Evolutionary conservation across 2,329 filamentous ascomycete genomes (phyloP), one percentile per base, ranked within the genome.

Genomic region (Mariannaea sp.): DNA sequence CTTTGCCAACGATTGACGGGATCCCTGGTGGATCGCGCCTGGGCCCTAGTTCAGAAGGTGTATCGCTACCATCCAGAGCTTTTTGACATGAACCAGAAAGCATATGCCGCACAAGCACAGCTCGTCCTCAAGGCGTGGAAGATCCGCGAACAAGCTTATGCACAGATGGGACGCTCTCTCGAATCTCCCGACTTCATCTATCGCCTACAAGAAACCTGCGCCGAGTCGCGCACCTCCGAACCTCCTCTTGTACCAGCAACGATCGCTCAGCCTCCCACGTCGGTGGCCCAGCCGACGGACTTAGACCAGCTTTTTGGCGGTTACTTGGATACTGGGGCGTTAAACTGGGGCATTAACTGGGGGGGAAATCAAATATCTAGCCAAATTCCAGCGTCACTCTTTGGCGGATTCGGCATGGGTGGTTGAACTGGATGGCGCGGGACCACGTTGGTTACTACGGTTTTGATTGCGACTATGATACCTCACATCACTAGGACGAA

Each of bases 81-180:
- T 3, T 75, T 74, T 45, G 79, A 83, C 61, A 68, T 77, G 61
- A 68, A 73, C 4, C 72, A 74, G 49, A 81, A 77, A 60, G 65
- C 70, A 10, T 73, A 80, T 53, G 60, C 70, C 2, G 70, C 73
- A 1, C 73, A 82, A 16, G 80, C 76, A 2, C 70, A 77, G 16
- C 76, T 78, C 36, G 71, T 78, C 4, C 69, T 83, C 52, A 77
- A 76, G 58, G 81, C 78, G 0, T 85, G 82, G 82, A 75, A 70
- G 53, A 70, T 68, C n/a, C 76, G 81, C 9, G 78, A 81, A 59
- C 70, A 71, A 26, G 68, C 73, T 0, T 66, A 80, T 12, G 57
- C 61, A 2, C 66, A 73, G 36, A 60, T 65, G 4, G 77, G 78
- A 1, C 62, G 68, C 14, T 45, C 62, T 1, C 69, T 78, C 12